Evolutionary conservation across 257 asterid species (phyloP), one percentile per base, ranked within the genome.

Genomic region (Fraxinus anomala): DNA sequence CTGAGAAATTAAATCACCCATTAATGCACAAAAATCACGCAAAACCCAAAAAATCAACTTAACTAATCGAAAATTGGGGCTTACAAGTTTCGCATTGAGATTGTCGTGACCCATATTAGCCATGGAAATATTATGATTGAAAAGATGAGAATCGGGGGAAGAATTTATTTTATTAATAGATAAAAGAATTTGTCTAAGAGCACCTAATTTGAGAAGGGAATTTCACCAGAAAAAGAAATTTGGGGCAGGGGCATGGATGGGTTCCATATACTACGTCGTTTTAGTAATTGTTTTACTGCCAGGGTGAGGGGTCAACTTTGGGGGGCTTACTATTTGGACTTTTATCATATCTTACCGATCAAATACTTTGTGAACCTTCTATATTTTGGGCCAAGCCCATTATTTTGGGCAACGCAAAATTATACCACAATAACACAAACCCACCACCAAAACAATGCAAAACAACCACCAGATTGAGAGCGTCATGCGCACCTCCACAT

Each of bases 11-110:
- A 54, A 83, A 65, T 12, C 68, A n/a, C 21, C 34, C 69, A 81
- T 39, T 72, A 26, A 77, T 23, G 23, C 71, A 36, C 65, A 47
- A 54, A 9, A 36, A 6, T 31, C 24, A 70, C 44, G 70, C 30
- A 36, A 49, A 77, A 33, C 42, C 19, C 21, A 81, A 5, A 8
- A 75, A 86, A 63, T 24, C 3, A 63, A 68, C 23, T 72, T 2
- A 76, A 33, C 23, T 72, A 44, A 63, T 31, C 12, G 65, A 68
- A 24, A 44, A 40, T 19, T 69, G 72, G 69, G 74, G 77, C 90
- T 80, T 19, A 94, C 97, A 80, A 92, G 94, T 74, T 94, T 94
- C 10, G 98, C 97, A 76, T 91, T 94, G 84, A 92, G 91, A 88
- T 92, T 92, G 77, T 81, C 87, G 84, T 87, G 94, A 34, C 84